Conservation (phyloP, 2,329 filamentous ascomycete genomes). For the Aspergillus nomiae region DNA sequence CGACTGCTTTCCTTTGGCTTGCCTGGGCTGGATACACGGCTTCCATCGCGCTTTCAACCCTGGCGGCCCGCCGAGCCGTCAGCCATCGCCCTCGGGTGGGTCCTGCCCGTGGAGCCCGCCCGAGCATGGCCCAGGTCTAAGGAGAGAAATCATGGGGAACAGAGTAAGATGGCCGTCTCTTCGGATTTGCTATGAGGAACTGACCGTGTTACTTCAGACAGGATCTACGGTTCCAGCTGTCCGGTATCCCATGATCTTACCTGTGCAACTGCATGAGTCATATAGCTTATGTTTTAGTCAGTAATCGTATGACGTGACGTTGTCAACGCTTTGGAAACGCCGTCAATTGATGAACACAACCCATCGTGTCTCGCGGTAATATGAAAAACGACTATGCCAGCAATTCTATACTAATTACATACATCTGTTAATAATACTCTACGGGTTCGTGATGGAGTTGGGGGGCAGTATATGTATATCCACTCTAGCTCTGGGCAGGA, state of each 20-base stretch:
- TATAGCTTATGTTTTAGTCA: background rate
- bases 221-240: background rate
- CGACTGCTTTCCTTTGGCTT: conserved; percentile 56
- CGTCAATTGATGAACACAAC: background rate
- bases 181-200: background rate
- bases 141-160: background rate
- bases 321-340: background rate
- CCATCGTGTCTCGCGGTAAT: background rate
- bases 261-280: background rate
- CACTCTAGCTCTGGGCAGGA: background rate
- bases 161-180: background rate
- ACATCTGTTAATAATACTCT: background rate
- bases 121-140: conserved; percentile 51
- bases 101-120: conserved; percentile 36
- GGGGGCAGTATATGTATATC: background rate
- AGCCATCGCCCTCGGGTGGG: conserved; percentile 38
- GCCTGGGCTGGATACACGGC: conserved; percentile 47
- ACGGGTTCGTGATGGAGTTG: background rate
- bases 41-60: conserved; percentile 43
- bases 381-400: background rate
- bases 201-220: background rate
- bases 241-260: background rate
- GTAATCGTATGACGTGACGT: background rate
- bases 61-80: conserved; percentile 36
- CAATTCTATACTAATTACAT: background rate